Percentiles rank a stretch among this genome's conserved stretches.
These are phyloP conservation scores for Fusarium metavorans DNA, from an alignment of 2,329 filamentous ascomycete genomes.

Conservation along the genomic window DNA sequence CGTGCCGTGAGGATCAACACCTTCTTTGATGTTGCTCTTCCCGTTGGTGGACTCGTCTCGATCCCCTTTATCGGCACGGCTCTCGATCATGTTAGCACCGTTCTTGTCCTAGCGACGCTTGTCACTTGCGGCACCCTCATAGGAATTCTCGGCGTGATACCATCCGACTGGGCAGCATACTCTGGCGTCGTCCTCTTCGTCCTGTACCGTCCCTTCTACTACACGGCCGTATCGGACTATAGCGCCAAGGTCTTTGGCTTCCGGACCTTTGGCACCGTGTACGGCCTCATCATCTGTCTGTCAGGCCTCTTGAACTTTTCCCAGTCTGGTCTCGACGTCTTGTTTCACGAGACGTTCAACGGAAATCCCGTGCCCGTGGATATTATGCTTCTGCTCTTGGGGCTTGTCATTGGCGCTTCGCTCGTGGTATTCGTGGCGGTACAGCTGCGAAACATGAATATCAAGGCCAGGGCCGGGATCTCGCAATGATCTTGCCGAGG, in stretches of 20 bases:
- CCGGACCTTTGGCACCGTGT: conserved; percentile 92
- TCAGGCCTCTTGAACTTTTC: conserved; percentile 87
- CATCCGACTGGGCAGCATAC: conserved; percentile 77
- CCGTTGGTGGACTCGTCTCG: conserved; percentile 83
- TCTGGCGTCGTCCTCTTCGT: conserved; percentile 83
- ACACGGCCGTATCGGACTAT: conserved; percentile 91
- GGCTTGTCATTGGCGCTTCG: conserved; percentile 71
- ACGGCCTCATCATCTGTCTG: conserved; percentile 88
- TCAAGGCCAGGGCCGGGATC: conserved; percentile 42
- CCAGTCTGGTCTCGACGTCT: conserved; percentile 81
- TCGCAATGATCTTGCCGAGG: conserved; percentile 20
- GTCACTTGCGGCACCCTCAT: conserved; percentile 80
- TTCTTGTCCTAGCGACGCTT: conserved; percentile 76
- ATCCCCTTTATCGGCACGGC: conserved; percentile 88
- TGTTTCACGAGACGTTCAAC: conserved; percentile 79
- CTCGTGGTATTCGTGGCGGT: conserved; percentile 75
- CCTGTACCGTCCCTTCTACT: conserved; percentile 88
- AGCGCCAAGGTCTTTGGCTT: conserved; percentile 93
- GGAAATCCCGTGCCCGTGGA: conserved; percentile 85
- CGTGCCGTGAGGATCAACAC: conserved; percentile 79
- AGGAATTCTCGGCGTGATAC: conserved; percentile 80
- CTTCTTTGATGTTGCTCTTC: conserved; percentile 84
- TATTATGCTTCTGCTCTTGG: conserved; percentile 71
- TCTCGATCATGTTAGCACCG: conserved; percentile 81
- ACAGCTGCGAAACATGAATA: conserved; percentile 51